A percentile compares a stretch with the other conserved stretches of the same genome.
Conservation (phyloP, 495 filamentous ascomycete species). For the Mycothermus thermophilus region DNA sequence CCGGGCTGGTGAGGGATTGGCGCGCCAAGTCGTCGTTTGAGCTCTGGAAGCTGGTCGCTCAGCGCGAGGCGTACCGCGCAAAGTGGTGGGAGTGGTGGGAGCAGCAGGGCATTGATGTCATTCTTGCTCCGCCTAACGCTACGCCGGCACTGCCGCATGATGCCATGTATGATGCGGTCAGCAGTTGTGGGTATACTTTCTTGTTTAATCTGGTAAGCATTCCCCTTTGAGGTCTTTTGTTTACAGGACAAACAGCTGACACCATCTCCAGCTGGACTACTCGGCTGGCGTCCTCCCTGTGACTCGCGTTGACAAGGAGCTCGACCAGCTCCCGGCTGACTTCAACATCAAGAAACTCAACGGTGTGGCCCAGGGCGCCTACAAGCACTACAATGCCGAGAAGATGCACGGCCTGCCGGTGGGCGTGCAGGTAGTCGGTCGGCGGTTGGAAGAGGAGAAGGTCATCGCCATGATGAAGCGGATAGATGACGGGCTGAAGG, state of each 20-base stretch:
- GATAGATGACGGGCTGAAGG: slow-evolving; percentile 53
- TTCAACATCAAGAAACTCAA: slow-evolving; percentile 54
- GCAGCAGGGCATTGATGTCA: slow-evolving; percentile 54
- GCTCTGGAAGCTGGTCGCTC: slow-evolving; percentile 66
- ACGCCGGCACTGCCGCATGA: slow-evolving; percentile 80
- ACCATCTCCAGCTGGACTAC: slow-evolving; percentile 77
- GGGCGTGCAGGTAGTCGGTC: slow-evolving; percentile 72
- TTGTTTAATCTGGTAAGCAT: slow-evolving; percentile 68
- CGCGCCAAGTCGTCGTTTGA: slow-evolving; percentile 54
- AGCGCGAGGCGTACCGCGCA: slow-evolving; percentile 62
- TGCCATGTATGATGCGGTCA: slow-evolving; percentile 75
- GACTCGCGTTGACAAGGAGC: slow-evolving; percentile 58
- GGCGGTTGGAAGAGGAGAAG: slow-evolving; percentile 82
- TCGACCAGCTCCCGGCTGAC: slow-evolving; percentile 48
- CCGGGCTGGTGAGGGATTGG: slow-evolving; percentile 59
- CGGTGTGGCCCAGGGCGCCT: slow-evolving; percentile 68
- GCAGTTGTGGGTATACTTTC: slow-evolving; percentile 89
- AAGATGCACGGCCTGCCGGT: slow-evolving; percentile 83
- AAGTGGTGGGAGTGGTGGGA: slow-evolving; percentile 79
- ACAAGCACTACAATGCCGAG: slow-evolving; percentile 71
- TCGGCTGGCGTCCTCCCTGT: slow-evolving; percentile 74
- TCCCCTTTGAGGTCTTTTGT: no score
- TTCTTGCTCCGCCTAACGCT: slow-evolving; percentile 76
- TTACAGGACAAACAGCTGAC: no score
- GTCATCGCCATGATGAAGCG: slow-evolving; percentile 73